phyloP scores from a whole-genome alignment of 148 eudicot species.

The Rhododendron henanense region DNA sequence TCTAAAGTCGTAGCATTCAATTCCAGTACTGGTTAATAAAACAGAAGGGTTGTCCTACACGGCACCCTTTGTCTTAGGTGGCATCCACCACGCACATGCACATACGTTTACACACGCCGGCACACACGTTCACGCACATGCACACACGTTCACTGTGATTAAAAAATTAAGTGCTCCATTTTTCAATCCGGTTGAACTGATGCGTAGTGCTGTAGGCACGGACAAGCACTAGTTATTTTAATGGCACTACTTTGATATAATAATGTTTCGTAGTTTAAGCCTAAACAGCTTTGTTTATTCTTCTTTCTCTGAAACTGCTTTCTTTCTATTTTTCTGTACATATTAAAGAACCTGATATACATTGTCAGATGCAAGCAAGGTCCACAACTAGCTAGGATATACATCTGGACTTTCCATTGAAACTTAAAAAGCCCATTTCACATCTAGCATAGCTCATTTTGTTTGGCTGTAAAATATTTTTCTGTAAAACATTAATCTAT shows the following conservation, averaged over 20 bases:
- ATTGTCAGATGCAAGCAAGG: background rate
- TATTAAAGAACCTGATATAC: background rate
- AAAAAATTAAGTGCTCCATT: too few relatives aligned
- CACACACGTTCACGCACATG: too few relatives aligned
- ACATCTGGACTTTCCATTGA: background rate
- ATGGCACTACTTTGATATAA: background rate
- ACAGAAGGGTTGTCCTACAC: too few relatives aligned
- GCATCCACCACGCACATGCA: too few relatives aligned
- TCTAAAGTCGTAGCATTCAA: background rate
- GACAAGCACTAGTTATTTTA: background rate
- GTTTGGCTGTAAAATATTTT: too few relatives aligned
- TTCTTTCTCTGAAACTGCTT: background rate
- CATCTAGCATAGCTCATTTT: too few relatives aligned
- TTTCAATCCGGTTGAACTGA: too few relatives aligned
- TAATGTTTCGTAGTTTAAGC: background rate
- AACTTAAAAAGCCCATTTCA: background rate
- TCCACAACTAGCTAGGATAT: background rate
- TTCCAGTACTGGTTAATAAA: background rate
- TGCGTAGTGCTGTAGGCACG: too few relatives aligned
- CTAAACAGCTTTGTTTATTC: background rate
- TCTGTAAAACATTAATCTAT: too few relatives aligned
- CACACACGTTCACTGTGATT: too few relatives aligned
- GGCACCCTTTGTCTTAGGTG: too few relatives aligned
- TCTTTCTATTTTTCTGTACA: background rate
- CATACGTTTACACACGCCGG: too few relatives aligned